Base-by-base conservation (phyloP, 1,284 basidiomycete species). In the Retiboletus flavoniger region DNA sequence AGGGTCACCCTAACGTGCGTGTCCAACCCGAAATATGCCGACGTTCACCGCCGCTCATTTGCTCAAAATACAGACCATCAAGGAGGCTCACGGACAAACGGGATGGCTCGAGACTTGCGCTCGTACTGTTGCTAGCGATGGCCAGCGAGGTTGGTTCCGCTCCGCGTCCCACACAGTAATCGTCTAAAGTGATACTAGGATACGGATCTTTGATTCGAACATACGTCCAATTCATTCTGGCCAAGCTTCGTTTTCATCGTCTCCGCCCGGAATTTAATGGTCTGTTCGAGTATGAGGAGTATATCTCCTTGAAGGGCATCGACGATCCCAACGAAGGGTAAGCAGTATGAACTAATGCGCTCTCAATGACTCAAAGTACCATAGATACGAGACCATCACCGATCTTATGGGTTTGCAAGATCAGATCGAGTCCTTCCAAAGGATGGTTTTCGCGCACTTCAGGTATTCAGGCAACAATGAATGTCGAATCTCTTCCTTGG, bases 271-370 rank as follows among this genome's bases (percentile, higher is more conserved):
- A 97, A 71, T 98, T 98, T 75, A 97, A 97, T 72, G 95, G 95
- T 24, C 75, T 97, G 16, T 97, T 97, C 67, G 95, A 98, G 73
- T 98, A 98, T 64, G 94, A 97, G 67, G 95, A 98, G 74, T 98
- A 98, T 71, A 86, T 98, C 62, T 93, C 91, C 21, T 76, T 98
- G 63, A 95, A 96, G 72, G 93, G 93, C 43, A 96, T 98, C 60
- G 93, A 97, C 70, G 94, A 98, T 77, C 95, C 95, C 9, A 97
- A 98, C 68, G 95, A 98, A 78, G 95, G 95, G 93, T 96, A 70
- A 60, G 86, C 47, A n/a, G 36, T 46, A 49, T 54, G 7, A 41
- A 32, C 38, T 53, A 29, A 52, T 31, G 4, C 34, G 47, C 21
- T 53, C 14, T 45, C 41, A 42, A n/a, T 36, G 14, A 10, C 63